Base-by-base conservation (phyloP, 2,329 filamentous ascomycete species). In the Dothideomycetes sp. region DNA sequence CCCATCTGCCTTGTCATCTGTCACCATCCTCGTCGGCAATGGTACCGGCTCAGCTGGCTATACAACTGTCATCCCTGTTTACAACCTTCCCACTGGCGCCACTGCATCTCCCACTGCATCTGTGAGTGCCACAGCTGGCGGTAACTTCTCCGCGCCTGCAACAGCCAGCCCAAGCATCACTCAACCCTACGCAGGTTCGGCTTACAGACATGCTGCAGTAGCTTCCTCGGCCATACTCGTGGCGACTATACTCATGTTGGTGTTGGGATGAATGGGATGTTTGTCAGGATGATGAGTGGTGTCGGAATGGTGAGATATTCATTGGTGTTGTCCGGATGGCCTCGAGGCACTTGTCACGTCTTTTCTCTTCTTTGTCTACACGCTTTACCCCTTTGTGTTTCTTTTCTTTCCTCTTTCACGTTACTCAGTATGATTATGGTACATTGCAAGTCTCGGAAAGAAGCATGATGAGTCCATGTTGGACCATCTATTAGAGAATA, bases 71-170 rank as follows among this genome's bases (percentile, higher is more conserved):
- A 27, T 12, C 7, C 22, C 22, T 12, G 7, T 27, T 7, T 7
- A 7, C 7, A 7, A 27, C 22, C 22, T 27, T 27, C 22, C 22
- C 7, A 27, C 7, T 27, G 12, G 22, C 12, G 22, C 22, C 22
- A 27, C 12, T 27, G 7, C 22, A 27, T 27, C 22, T 27, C 12
- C 22, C 22, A 27, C 12, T 27, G 7, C 22, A 27, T 27, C 22
- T 27, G 7, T 12, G 12, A 27, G 22, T 12, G 7, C 12, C 7
- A 27, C 22, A 22, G 32, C 36, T 14, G 33, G 19, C 32, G 32
- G 36, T 33, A 43, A 43, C 33, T 31, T 39, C 29, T 43, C 41
- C 12, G 33, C 34, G 12, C 29, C 36, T 34, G 31, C 36, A 5
- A n/a, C n/a, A n/a, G n/a, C n/a, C n/a, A 33, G 22, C n/a, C 41